phyloP scores from a whole-genome alignment of 169 alveolate genomes.

The Eimeria tenella region DNA sequence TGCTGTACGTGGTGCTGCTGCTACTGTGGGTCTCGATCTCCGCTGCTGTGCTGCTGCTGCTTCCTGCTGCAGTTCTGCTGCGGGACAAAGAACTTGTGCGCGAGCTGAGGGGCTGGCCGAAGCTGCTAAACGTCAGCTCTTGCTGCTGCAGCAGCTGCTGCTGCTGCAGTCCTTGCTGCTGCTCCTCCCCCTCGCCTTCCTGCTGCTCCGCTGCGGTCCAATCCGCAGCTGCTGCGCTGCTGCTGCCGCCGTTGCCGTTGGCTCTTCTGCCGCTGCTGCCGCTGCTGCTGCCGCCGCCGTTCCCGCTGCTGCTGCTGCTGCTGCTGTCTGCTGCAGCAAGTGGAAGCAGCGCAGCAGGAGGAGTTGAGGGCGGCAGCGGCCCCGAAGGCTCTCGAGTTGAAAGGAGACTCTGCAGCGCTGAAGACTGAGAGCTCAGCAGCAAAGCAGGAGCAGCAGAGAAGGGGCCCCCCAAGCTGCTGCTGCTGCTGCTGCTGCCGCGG shows the following conservation, averaged over 20 bases:
- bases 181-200: neutral
- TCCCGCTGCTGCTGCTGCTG: slow-evolving; percentile 42
- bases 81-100: neutral
- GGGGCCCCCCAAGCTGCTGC: neutral
- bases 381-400: neutral
- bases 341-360: neutral
- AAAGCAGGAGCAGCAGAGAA: slow-evolving; percentile 1
- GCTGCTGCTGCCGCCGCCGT: slow-evolving; percentile 26
- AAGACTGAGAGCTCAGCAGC: neutral
- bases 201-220: neutral
- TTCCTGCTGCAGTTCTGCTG: neutral
- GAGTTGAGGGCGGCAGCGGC: neutral
- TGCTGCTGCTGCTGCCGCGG: neutral
- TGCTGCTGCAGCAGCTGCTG: slow-evolving; percentile 1
- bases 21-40: slow-evolving; percentile 18
- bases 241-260: neutral
- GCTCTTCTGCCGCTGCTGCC: neutral
- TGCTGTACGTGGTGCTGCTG: neutral
- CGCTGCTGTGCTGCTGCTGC: neutral
- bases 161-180: neutral
- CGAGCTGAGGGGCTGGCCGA: slow-evolving; percentile 1
- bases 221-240: no score
- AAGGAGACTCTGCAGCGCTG: slow-evolving; percentile 3
- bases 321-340: neutral
- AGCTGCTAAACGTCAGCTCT: neutral